Conservation (phyloP, 768 basidiomycete species). For the Tulasnella sp. region DNA sequence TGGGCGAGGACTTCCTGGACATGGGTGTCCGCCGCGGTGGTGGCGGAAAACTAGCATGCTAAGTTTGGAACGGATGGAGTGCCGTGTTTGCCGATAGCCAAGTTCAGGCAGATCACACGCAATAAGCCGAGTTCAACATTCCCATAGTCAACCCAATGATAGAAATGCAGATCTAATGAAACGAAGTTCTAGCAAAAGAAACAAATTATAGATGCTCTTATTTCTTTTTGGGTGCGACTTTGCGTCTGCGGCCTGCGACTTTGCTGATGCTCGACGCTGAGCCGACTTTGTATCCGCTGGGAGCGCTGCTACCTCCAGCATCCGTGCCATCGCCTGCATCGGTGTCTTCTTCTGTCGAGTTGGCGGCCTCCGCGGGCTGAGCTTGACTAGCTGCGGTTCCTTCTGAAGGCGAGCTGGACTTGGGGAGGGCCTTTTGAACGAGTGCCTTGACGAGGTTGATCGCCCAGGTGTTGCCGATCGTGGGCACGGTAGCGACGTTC, state of each 20-base stretch:
- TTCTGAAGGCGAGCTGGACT: conserved; percentile 19
- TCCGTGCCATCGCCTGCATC: conserved; percentile 31
- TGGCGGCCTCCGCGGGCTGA: conserved; percentile 35
- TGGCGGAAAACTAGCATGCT: conserved; percentile 12
- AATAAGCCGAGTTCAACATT: not conserved
- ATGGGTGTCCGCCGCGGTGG: conserved; percentile 5
- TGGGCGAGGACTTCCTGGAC: not conserved
- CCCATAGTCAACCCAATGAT: not conserved
- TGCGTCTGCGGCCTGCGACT: conserved; percentile 29
- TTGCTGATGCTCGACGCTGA: conserved; percentile 15
- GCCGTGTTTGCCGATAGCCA: not conserved
- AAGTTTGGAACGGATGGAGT: conserved; percentile 1
- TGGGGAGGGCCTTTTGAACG: conserved; percentile 40
- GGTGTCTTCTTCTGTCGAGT: conserved; percentile 31
- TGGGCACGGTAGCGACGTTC: conserved; percentile 60
- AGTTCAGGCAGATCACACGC: no score
- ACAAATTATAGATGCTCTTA: not conserved
- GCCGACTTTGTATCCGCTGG: not conserved
- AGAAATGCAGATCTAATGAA: conserved; percentile 6
- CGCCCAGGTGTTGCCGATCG: conserved; percentile 71
- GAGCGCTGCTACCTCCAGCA: conserved; percentile 4
- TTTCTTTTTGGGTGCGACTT: conserved; percentile 31
- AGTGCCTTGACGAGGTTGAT: conserved; percentile 50
- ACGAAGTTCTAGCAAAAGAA: not conserved
- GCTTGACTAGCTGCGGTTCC: conserved; percentile 8